Conservation (phyloP, 345 rosid species). For the Pseudoturritis turrita region DNA sequence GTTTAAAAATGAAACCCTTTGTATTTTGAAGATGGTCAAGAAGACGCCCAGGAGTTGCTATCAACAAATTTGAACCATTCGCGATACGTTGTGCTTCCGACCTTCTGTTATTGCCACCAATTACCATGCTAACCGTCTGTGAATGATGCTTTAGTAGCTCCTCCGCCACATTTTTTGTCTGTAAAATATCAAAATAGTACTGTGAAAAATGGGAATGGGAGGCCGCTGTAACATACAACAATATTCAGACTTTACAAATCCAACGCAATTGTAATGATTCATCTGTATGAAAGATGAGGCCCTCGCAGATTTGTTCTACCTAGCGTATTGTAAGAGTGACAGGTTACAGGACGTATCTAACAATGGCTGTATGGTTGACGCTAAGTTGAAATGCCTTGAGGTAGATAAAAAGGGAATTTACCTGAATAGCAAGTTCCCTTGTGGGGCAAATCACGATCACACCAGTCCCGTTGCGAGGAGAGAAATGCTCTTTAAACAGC, state of each 20-base stretch:
- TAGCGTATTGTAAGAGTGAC: not conserved
- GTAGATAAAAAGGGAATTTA: conserved; percentile 14
- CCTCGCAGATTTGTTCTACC: not conserved
- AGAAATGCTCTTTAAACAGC: conserved; percentile 56
- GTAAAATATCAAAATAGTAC: conserved; percentile 26
- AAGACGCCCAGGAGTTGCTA: conserved; percentile 97
- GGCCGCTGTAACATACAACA: not conserved
- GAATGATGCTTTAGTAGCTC: conserved; percentile 92
- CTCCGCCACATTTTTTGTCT: conserved; percentile 91
- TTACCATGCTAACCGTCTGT: conserved; percentile 78
- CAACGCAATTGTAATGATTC: not conserved
- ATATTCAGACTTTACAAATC: not conserved
- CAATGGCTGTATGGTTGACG: not conserved
- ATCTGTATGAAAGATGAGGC: not conserved
- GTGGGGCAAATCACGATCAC: conserved; percentile 93
- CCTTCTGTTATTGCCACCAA: conserved; percentile 84
- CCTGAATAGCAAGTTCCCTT: conserved; percentile 99
- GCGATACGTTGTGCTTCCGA: conserved; percentile 79
- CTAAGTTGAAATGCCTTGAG: not conserved
- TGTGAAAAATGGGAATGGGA: not conserved
- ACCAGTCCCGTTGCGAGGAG: conserved; percentile 82
- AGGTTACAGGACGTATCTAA: not conserved
- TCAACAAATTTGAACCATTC: conserved; percentile 80
- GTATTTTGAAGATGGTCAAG: conserved; percentile 96
- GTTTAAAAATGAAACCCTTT: conserved; percentile 76